These are phyloP conservation scores for Kappamyces sp. DNA, from an alignment of 192 early-diverging fungal species.

Conservation along the genomic window DNA sequence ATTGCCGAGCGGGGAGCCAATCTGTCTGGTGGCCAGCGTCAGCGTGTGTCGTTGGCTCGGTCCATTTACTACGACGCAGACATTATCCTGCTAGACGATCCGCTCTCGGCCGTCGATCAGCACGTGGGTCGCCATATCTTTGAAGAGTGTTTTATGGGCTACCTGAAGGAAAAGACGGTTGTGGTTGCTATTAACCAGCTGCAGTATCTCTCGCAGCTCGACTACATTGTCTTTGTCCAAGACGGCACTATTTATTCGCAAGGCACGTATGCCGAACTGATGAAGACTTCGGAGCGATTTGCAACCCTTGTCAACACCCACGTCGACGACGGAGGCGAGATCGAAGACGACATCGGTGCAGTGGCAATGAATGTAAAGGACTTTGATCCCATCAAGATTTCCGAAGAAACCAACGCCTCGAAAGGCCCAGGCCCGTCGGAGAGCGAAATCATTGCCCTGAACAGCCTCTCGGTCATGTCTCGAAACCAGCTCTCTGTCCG, in stretches of 20 bases:
- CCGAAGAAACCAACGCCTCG: background rate
- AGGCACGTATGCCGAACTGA: slow-evolving; percentile 55
- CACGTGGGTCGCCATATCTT: slow-evolving; percentile 59
- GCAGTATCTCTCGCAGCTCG: slow-evolving; percentile 47
- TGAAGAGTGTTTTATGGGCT: slow-evolving; percentile 48
- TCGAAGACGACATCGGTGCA: slow-evolving; percentile 32
- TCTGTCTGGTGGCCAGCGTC: slow-evolving; percentile 66
- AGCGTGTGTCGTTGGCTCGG: slow-evolving; percentile 49
- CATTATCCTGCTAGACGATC: slow-evolving; percentile 69
- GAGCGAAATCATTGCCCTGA: slow-evolving; percentile 43
- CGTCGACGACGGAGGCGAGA: slow-evolving; percentile 40
- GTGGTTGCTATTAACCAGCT: slow-evolving; percentile 66
- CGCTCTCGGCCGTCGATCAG: slow-evolving; percentile 62
- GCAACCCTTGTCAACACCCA: slow-evolving; percentile 42
- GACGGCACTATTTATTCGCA: slow-evolving; percentile 45
- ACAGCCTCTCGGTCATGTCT: slow-evolving; percentile 37
- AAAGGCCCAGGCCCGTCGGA: background rate
- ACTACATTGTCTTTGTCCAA: slow-evolving; percentile 56
- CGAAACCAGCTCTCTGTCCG: slow-evolving; percentile 35
- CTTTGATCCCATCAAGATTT: slow-evolving; percentile 15
- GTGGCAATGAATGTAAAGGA: slow-evolving; percentile 18
- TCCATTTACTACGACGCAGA: slow-evolving; percentile 59
- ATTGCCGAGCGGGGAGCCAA: slow-evolving; percentile 65
- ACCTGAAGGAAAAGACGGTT: slow-evolving; percentile 47
- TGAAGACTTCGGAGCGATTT: slow-evolving; percentile 38